Evolutionary conservation across 495 filamentous ascomycete species (phyloP).

Genomic region (Hypoxylon trugodes): DNA sequence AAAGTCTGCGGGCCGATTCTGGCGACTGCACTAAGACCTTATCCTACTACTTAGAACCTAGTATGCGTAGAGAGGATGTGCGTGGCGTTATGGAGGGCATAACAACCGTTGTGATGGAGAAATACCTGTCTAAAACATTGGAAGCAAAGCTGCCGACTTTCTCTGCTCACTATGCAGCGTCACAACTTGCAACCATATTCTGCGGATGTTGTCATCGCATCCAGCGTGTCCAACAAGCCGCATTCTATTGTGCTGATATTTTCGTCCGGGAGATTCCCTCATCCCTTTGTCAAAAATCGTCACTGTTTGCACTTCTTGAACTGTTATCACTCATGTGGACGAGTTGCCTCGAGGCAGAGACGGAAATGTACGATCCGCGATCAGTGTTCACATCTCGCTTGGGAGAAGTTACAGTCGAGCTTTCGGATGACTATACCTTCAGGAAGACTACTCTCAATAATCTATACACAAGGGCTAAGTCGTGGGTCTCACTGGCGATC

Average conservation of each 20-base stretch:
- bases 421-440: constrained; percentile 87
- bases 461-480: constrained; percentile 78
- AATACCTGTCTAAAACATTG: constrained; percentile 76
- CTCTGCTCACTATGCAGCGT: constrained; percentile 84
- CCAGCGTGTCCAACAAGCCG: constrained; percentile 84
- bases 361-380: constrained; percentile 89
- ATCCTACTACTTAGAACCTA: constrained; percentile 90
- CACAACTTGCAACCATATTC: constrained; percentile 84
- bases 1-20: constrained; percentile 79
- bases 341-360: constrained; percentile 91
- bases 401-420: constrained; percentile 80
- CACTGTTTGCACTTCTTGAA: constrained; percentile 90
- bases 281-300: constrained; percentile 85
- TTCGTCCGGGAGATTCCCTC: constrained; percentile 87
- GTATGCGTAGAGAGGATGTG: constrained; percentile 78
- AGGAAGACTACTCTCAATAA: constrained; percentile 77
- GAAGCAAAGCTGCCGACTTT: constrained; percentile 75
- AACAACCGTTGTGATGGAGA: constrained; percentile 73
- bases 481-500: constrained; percentile 81
- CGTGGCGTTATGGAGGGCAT: constrained; percentile 88
- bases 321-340: constrained; percentile 92
- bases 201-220: constrained; percentile 91
- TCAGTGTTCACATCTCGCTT: constrained; percentile 77
- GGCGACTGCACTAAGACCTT: constrained; percentile 90
- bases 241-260: constrained; percentile 79